Percentiles rank a stretch among this genome's conserved stretches.
Conservation (phyloP, 176 grass and related monocot genomes). For the Carex scoparia region DNA sequence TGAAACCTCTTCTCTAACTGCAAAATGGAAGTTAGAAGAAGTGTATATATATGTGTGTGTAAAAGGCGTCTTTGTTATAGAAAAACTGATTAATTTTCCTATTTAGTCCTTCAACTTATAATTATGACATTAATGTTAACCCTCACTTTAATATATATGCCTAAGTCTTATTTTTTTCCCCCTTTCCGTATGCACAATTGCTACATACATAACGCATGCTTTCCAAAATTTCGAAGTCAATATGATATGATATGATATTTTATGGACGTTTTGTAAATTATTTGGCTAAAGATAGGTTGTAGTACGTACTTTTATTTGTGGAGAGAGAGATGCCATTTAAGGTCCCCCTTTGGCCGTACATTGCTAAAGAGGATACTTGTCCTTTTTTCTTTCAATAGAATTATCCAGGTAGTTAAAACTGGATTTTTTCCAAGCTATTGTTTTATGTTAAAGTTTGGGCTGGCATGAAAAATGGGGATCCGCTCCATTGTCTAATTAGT, state of each 20-base stretch:
- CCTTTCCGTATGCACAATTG: neutral
- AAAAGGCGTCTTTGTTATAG: neutral
- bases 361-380: neutral
- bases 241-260: neutral
- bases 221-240: neutral
- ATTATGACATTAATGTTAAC: neutral
- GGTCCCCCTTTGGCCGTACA: neutral
- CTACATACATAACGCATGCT: neutral
- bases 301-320: neutral
- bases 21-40: neutral
- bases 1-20: neutral
- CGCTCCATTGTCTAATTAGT: too few species aligned
- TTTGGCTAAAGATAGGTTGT: conserved; percentile 4
- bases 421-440: neutral
- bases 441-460: neutral
- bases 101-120: neutral
- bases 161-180: neutral
- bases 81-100: neutral
- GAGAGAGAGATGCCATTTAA: neutral
- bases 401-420: neutral
- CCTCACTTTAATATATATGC: neutral
- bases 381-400: conserved; percentile 16
- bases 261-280: neutral
- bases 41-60: too few species aligned
- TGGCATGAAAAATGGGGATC: neutral